Base-by-base conservation (phyloP, 306 rosid genomes). In the Prinsepia uniflora region DNA sequence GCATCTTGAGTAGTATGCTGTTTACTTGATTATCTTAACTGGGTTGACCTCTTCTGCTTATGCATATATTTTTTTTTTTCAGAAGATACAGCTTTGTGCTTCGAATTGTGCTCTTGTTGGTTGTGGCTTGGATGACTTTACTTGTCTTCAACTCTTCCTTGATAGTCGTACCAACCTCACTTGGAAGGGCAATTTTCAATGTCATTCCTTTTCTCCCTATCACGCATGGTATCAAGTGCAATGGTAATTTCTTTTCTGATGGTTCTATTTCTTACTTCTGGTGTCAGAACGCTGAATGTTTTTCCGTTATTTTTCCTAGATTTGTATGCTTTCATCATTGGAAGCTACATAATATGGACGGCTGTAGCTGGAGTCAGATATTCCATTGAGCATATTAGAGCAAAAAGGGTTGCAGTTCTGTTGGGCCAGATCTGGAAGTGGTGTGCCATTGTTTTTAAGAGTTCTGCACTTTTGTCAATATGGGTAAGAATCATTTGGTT, bases 161-260 rank as follows among this genome's bases (percentile, higher is more conserved):
- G 81, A 82, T 95, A 79, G 96, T 95, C 79, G 91, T 95, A 68
- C 99, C 99, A 73, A 84, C 89, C 45, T 86, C 96, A 69, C 83
- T 91, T 67, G 99, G 99, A 67, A 82, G 97, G 78, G 79, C 89
- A 62, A 86, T 95, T 57, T 95, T 95, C 83, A 85, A 95, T 74
- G 83, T 90, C 60, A 87, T 95, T 81, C 99, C 99, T 43, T 90
- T 89, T 77, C 96, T 95, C 63, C 97, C 99, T 53, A 85, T 95
- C 75, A 91, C 99, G 61, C 99, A 95, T 78, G 99, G 97, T 65
- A 91, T 95, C 80, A 95, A 91, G 82, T 95, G 97, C 85, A 95
- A 95, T 5, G 99, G 99, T 95, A 84, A 73, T 47, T 80, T n/a
- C 30, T 39, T 74, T 78, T 70, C 1, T 53, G 5, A 44, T 20